Percentiles rank a stretch among this genome's conserved stretches.
Evolutionary conservation across 306 rosid species (phyloP).

Genomic region (Lupinus albus): DNA sequence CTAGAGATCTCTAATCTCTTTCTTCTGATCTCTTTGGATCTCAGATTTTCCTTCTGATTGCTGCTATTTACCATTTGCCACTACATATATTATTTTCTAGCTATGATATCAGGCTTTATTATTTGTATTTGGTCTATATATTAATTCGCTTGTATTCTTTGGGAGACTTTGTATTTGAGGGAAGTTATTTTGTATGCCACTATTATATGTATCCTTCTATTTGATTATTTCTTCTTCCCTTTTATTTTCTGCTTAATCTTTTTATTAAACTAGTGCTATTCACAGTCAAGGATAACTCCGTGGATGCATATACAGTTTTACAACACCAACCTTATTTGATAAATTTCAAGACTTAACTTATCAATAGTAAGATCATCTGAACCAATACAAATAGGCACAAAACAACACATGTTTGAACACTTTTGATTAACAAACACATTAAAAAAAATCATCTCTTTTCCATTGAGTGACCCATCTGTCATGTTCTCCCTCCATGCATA

Average conservation of each 20-base stretch:
- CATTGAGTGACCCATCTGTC: too few species aligned
- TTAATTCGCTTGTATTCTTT: conserved; percentile 59
- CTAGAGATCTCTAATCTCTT: conserved; percentile 44
- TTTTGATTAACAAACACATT: too few species aligned
- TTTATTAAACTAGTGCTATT: not conserved
- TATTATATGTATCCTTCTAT: not conserved
- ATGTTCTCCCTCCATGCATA: too few species aligned
- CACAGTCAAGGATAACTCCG: not conserved
- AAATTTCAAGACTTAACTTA: too few species aligned
- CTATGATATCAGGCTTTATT: conserved; percentile 37
- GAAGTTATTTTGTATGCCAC: not conserved
- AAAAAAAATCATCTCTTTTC: too few species aligned
- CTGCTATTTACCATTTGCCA: conserved; percentile 10
- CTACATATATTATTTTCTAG: conserved; percentile 20
- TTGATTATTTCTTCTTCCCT: not conserved
- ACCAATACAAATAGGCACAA: too few species aligned
- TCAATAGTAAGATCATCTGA: too few species aligned
- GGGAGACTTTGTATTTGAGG: conserved; percentile 43
- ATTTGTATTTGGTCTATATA: conserved; percentile 38
- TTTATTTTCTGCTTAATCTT: not conserved
- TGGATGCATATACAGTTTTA: too few species aligned
- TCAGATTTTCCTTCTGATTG: not conserved
- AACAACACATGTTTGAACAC: too few species aligned
- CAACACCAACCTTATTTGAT: too few species aligned
- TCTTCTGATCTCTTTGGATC: not conserved